Evolutionary conservation across 306 rosid species (phyloP).

Genomic region (Myrica gale): DNA sequence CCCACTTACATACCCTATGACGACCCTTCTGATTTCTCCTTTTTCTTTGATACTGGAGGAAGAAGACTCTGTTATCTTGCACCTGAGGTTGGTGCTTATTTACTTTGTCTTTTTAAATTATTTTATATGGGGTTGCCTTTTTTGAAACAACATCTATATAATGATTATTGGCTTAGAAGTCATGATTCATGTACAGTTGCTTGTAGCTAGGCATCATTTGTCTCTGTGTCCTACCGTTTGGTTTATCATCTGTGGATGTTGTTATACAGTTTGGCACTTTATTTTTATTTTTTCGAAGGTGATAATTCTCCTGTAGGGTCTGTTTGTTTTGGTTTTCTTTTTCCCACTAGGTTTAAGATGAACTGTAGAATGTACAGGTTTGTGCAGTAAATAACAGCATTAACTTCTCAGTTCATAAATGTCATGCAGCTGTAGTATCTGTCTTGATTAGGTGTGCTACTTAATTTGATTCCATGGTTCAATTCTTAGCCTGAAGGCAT

Average conservation of each 20-base stretch:
- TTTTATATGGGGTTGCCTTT: conserved; percentile 17
- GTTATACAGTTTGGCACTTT: not conserved
- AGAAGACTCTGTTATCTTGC: conserved; percentile 98
- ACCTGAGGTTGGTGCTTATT: conserved; percentile 62
- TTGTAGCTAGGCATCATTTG: not conserved
- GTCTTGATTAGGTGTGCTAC: not conserved
- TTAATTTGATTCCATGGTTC: not conserved
- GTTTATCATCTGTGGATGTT: not conserved
- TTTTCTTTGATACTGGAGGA: conserved; percentile 96
- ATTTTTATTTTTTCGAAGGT: not conserved
- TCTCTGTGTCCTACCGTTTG: not conserved
- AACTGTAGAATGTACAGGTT: not conserved
- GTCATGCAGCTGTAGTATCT: not conserved
- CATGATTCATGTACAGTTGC: not conserved
- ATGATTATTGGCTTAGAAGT: conserved; percentile 8
- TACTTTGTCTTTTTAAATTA: conserved; percentile 16
- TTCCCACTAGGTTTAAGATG: not conserved
- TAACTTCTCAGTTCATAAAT: not conserved
- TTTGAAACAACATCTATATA: conserved; percentile 9
- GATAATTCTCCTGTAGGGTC: not conserved
- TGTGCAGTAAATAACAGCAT: not conserved
- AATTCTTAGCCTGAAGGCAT: not conserved
- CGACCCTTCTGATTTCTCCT: conserved; percentile 94
- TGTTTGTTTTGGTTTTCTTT: not conserved
- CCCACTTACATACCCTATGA: conserved; percentile 95